Percentiles rank a stretch among this genome's conserved stretches.
phyloP scores from a whole-genome alignment of 169 alveolate genomes.

The Plasmodium gallinaceum region DNA sequence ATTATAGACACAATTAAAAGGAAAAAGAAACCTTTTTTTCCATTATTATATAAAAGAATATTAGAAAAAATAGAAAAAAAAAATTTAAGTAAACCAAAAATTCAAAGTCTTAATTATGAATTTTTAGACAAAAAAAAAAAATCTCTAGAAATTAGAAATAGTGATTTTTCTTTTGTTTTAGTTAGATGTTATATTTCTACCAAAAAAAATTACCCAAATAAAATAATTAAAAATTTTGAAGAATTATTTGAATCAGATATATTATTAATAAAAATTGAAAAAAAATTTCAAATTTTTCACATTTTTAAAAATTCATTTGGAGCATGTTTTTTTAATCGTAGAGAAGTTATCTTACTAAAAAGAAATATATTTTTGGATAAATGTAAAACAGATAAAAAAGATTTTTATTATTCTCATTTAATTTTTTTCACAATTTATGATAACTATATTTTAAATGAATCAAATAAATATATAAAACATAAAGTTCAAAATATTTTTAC shows the following conservation, averaged over 20 bases:
- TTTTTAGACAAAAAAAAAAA: too few species aligned
- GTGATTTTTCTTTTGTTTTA: too few species aligned
- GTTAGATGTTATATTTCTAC: too few species aligned
- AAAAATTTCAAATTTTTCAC: neutral
- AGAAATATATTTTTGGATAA: neutral
- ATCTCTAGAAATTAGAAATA: too few species aligned
- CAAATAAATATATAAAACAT: neutral
- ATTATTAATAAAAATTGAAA: conserved; percentile 4
- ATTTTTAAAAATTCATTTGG: neutral
- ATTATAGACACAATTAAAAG: too few species aligned
- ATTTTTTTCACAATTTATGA: neutral
- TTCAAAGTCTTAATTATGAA: too few species aligned
- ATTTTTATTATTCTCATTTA: neutral
- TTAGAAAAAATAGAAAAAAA: too few species aligned
- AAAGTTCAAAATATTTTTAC: neutral
- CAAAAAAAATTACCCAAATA: too few species aligned
- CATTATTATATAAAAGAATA: too few species aligned
- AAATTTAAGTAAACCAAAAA: too few species aligned
- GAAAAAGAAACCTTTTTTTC: too few species aligned
- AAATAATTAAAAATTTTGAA: neutral
- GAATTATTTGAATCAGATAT: neutral
- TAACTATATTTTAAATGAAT: neutral
- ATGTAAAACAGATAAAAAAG: neutral
- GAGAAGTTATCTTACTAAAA: neutral
- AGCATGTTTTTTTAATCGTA: conserved; percentile 4